A percentile compares a stretch with the other conserved stretches of the same genome.
Conservation (phyloP, 208 protist genomes). For the Trichomonas tenax region DNA sequence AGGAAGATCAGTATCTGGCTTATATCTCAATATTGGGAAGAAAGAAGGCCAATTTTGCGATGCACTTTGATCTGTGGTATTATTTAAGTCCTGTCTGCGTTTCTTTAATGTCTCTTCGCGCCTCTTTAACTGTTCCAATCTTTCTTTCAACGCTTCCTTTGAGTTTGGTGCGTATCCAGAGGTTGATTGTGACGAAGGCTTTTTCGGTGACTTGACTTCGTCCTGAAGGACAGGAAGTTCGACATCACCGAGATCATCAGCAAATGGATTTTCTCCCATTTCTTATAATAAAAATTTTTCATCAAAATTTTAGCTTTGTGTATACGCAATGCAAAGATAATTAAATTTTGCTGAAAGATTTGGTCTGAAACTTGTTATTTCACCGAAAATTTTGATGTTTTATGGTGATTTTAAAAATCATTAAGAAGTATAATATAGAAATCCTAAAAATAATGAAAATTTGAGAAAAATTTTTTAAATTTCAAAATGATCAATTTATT, state of each 20-base stretch:
- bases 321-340: too few relatives aligned
- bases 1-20: neutral
- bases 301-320: too few relatives aligned
- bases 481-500: too few relatives aligned
- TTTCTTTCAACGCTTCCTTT: neutral
- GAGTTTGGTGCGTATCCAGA: neutral
- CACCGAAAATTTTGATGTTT: too few relatives aligned
- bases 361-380: too few relatives aligned
- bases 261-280: neutral
- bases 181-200: neutral
- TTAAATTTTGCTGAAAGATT: too few relatives aligned
- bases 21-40: neutral
- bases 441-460: too few relatives aligned
- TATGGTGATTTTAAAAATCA: too few relatives aligned
- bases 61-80: neutral
- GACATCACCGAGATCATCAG: neutral
- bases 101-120: neutral
- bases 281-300: too few relatives aligned
- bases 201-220: neutral
- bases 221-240: neutral
- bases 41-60: neutral
- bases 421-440: too few relatives aligned
- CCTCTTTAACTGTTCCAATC: neutral
- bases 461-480: too few relatives aligned
- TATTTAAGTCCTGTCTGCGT: neutral